Evolutionary conservation across 192 early-diverging fungal genomes (phyloP), one percentile per base, ranked within the genome.

Genomic region (Mortierella hygrophila): DNA sequence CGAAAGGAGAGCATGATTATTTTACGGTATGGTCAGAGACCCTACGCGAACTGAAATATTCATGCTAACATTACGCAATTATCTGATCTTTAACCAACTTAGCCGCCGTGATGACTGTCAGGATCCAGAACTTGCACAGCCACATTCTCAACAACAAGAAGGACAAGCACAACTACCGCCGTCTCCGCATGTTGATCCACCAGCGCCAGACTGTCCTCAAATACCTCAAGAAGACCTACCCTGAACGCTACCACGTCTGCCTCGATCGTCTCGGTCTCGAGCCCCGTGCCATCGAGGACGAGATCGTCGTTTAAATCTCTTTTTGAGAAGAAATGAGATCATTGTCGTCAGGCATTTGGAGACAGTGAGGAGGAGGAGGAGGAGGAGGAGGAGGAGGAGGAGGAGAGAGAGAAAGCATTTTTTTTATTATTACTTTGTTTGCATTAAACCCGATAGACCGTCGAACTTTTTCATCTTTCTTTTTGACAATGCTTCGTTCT

Each of bases 71-170:
- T 40, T 40, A 3, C 3, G 82, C 38, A 20, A 44, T 38, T 75
- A 41, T 69, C 0, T 54, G 0, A 26, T n/a, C 46, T 42, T 11
- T 29, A 42, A 55, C 23, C 0, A 2, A 52, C 69, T 26, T 85
- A 97, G 98, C 96, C 55, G 97, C 97, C 4, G 91, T 98, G 44
- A 93, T 97, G 89, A 97, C 96, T 32, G 93, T 97, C 70, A 93
- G 95, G 74, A 97, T 99, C 80, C 93, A 96, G 76, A 95, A 96
- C 75, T 91, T 99, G 82, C 80, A 94, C 73, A 91, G 93, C 23
- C 98, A 99, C 86, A 78, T 98, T 79, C 86, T 92, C 63, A 90
- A 91, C 42, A 91, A 96, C 88, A 91, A 89, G 74, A 99, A 99
- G 90, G 98, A 99, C 89, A 95, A 93, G 81, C 95, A 95, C 77